A percentile compares a stretch with the other conserved stretches of the same genome.
Conservation (phyloP, 1,139 yeast genomes). For the Geotrichum reessii region DNA sequence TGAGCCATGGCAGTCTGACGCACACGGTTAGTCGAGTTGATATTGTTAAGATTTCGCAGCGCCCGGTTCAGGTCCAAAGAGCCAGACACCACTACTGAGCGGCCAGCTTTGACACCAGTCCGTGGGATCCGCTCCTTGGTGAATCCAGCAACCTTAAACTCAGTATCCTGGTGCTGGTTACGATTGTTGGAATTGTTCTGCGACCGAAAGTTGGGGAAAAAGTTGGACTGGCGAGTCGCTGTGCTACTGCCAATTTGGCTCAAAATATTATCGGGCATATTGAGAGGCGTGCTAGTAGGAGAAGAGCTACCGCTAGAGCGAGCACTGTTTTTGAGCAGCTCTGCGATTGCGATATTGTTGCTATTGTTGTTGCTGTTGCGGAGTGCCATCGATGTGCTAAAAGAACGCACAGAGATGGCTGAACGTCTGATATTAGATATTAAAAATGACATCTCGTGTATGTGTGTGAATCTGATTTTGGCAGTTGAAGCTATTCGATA, state of each 20-base stretch:
- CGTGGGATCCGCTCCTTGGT: slow-evolving; percentile 13
- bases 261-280: background rate
- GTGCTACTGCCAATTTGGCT: background rate
- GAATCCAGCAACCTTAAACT: slow-evolving; percentile 5
- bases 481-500: background rate
- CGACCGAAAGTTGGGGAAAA: background rate
- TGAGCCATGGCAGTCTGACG: slow-evolving; percentile 30
- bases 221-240: background rate
- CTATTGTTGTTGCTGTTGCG: slow-evolving; percentile 2
- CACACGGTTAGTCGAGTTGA: slow-evolving; percentile 31
- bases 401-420: background rate
- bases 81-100: slow-evolving; percentile 30
- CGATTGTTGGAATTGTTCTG: background rate
- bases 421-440: background rate
- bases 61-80: slow-evolving; percentile 27
- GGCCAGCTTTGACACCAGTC: slow-evolving; percentile 34
- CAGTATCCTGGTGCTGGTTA: slow-evolving; percentile 4
- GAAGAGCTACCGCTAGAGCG: background rate
- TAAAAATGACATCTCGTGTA: background rate
- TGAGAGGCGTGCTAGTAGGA: background rate
- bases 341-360: background rate
- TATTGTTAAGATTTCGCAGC: slow-evolving; percentile 27
- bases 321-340: background rate
- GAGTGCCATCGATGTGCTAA: background rate
- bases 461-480: background rate